Base-by-base conservation (phyloP, 2,329 filamentous ascomycete species). In the Arthrocladium fulminans region DNA sequence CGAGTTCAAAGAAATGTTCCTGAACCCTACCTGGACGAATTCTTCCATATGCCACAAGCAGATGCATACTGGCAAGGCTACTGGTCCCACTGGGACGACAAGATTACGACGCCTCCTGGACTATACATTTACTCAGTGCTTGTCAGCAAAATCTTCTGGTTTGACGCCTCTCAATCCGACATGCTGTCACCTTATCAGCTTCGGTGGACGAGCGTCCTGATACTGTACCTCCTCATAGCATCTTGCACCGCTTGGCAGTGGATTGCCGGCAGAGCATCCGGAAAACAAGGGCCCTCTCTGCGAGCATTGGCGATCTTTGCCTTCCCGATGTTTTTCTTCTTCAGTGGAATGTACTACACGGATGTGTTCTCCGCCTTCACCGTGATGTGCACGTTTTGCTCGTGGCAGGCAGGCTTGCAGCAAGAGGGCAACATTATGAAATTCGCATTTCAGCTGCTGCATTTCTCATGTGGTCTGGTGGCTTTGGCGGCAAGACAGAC, bases 101-200 rank as follows among this genome's bases (percentile, higher is more conserved):
- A 97, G 65, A 92, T 98, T 62, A 98, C 92, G 0, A 98, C 92
- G 1, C 92, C 92, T 0, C 90, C 92, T 0, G 92, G 89, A 27
- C 70, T 98, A 71, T 88, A 73, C 60, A 73, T 71, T 40, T 63
- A 56, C 55, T 65, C 67, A 70, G 88, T 73, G 63, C 70, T 50
- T 3, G 44, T 59, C 52, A 57, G 50, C 35, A 45, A 49, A 37
- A 75, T 80, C 54, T 78, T 80, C 40, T 69, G 67, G 17, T 61
- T 73, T 29, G 54, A 55, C n/a, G n/a, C n/a, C 15, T 32, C 24
- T 8, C 19, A 17, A 7, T 23, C 29, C 13, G 40, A 13, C 5
- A 12, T 19, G 9, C 25, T 34, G 6, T 12, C 15, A 9, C 10
- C 22, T 13, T 22, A 20, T 13, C 15, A 35, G 15, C 54, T 51